These are phyloP conservation scores for Clavispora vitiphila DNA, from an alignment of 805 yeast species.

Conservation along the genomic window DNA sequence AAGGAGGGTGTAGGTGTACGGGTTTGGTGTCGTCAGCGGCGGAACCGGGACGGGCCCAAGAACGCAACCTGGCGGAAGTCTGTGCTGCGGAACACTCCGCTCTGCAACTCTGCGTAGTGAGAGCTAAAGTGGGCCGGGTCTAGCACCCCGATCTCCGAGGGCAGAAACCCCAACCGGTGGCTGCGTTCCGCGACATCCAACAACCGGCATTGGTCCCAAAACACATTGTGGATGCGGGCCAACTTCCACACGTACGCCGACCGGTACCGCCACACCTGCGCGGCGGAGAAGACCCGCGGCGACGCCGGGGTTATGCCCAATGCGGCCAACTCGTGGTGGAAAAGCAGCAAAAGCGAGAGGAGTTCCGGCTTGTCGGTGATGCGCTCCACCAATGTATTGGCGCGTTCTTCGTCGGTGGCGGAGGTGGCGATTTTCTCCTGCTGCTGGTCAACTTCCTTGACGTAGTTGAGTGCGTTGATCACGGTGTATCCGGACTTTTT, in stretches of 20 bases:
- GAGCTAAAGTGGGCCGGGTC: conserved; percentile 35
- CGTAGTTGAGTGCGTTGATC: conserved; percentile 21
- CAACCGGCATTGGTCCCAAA: conserved; percentile 34
- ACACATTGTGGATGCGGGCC: conserved; percentile 24
- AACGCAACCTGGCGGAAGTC: conserved; percentile 21
- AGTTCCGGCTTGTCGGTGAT: conserved; percentile 26
- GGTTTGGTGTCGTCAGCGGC: too few species aligned
- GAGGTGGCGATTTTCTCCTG: conserved; percentile 17
- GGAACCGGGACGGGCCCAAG: conserved; percentile 5
- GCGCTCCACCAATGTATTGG: conserved; percentile 18
- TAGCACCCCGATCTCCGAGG: conserved; percentile 28
- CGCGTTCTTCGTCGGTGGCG: conserved; percentile 19
- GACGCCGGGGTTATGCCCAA: conserved; percentile 21
- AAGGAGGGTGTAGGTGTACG: neutral
- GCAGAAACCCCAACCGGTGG: conserved; percentile 23
- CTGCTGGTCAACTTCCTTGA: conserved; percentile 23
- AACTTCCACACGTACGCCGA: conserved; percentile 20
- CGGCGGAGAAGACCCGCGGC: conserved; percentile 5
- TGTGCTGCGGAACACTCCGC: conserved; percentile 20
- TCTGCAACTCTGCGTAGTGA: conserved; percentile 22
- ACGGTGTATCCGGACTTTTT: conserved; percentile 7
- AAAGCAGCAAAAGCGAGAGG: conserved; percentile 24
- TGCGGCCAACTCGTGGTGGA: conserved; percentile 27
- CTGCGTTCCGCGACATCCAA: conserved; percentile 26
- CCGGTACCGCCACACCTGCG: conserved; percentile 15